phyloP scores from a whole-genome alignment of 2,329 filamentous ascomycete species.

The Capronia epimyces region DNA sequence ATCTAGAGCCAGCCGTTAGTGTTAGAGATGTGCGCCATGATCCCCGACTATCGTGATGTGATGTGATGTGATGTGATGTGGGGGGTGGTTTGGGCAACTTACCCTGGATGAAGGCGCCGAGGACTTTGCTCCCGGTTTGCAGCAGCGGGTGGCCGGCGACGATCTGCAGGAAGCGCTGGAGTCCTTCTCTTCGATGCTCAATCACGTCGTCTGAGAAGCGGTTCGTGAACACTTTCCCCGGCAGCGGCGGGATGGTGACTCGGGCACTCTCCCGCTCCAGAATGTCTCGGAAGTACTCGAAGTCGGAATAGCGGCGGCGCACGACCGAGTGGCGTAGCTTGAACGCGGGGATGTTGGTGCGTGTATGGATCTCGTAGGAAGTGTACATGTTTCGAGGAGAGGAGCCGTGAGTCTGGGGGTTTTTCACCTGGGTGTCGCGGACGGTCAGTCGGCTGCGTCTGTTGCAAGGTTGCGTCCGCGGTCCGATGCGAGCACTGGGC shows the following conservation, averaged over 20 bases:
- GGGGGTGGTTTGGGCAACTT: conserved; percentile 29
- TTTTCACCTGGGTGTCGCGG: conserved; percentile 68
- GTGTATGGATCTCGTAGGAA: conserved; percentile 95
- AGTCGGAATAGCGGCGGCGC: conserved; percentile 91
- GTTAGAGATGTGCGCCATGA: background rate
- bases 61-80: background rate
- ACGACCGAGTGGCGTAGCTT: conserved; percentile 86
- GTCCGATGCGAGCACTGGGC: no score
- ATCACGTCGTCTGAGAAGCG: conserved; percentile 98
- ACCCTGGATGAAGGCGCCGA: conserved; percentile 97
- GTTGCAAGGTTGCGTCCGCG: background rate
- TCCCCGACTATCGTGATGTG: background rate
- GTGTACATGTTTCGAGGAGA: conserved; percentile 90
- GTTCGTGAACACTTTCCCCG: conserved; percentile 97
- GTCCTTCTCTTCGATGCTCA: conserved; percentile 80
- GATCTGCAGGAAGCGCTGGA: conserved; percentile 95
- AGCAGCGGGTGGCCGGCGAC: conserved; percentile 93
- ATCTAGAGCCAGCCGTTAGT: conserved; percentile 33
- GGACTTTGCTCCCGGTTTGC: conserved; percentile 94
- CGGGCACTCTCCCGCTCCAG: conserved; percentile 83
- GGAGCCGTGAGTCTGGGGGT: conserved; percentile 89
- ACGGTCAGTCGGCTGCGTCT: background rate
- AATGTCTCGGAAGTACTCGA: conserved; percentile 98
- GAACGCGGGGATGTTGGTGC: conserved; percentile 98
- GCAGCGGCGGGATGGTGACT: conserved; percentile 90